Evolutionary conservation across 768 basidiomycete species (phyloP), one percentile per base, ranked within the genome.

Genomic region (Termitomyces sp.): DNA sequence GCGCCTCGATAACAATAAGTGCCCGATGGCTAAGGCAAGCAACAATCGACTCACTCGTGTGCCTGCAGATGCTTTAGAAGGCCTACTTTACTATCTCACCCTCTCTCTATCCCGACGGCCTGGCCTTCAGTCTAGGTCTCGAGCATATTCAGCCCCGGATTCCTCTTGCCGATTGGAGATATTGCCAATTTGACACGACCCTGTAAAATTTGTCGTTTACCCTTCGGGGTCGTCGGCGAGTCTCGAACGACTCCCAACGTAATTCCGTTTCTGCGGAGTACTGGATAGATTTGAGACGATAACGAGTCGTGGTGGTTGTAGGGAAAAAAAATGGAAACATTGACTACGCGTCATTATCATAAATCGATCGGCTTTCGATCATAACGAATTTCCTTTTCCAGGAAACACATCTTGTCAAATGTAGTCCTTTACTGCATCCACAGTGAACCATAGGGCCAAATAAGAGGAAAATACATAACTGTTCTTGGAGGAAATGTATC

Each of bases 141-240:
- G 36, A 39, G 26, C 36, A 10, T n/a, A 39, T 52, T n/a, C 51
- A 39, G 37, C 51, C 36, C 37, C 51, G 51, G 51, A 45, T 45
- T 54, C 20, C 37, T 44, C 22, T 54, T 54, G 53, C 53, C 53
- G 53, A 54, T 54, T 54, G 53, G 53, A 54, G 53, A 54, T 54
- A 54, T 44, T 34, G 53, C 42, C 44, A 54, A 54, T 54, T 42
- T 54, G 53, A 42, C 53, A 54, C 42, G 53, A 54, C 53, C 53
- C 53, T 54, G 53, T 46, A 33, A 54, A 54, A 54, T 44, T 54
- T 54, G 53, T 45, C 53, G 41, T 45, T 45, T 54, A 54, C 53
- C 53, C 53, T 31, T 54, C 44, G 44, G 53, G 53, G n/a, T 37
- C 20, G 20, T 39, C 18, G 28, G 24, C 6, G 50, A 51, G 51